Evolutionary conservation across 176 grass and related monocot genomes (phyloP), one percentile per base, ranked within the genome.

Genomic region (Phyllostachys edulis): DNA sequence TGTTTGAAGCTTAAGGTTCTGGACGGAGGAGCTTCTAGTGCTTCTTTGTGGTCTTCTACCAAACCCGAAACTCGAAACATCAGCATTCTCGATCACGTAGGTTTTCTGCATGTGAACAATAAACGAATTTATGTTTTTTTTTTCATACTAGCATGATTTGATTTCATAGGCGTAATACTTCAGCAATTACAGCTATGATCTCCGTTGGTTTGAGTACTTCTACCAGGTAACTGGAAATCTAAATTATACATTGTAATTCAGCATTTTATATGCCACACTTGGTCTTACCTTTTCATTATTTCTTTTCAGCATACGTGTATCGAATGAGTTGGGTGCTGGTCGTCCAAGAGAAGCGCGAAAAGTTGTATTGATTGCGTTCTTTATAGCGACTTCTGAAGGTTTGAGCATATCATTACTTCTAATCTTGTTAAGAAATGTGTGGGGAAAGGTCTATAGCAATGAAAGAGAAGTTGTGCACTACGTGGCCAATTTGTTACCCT

Each of bases 271-370:
- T 10, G 2, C 16, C 6, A 7, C 17, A 75, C 7, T 24, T 85
- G 45, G 18, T 75, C 34, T 23, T 81, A 83, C 16, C 3, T n/a
- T 29, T 29, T 40, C 27, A n/a, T 77, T 4, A 17, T 37, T 44
- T 57, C 63, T 68, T 60, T 75, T 26, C 81, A 93, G 91, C 69
- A 90, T 93, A 39, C 84, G 91, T 80, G 77, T 93, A 63, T 87
- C 91, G 62, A 93, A 93, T 88, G 91, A 90, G 87, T 55, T 93
- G 67, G 91, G 91, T 45, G 88, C 88, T 70, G 88, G 85, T 15
- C 69, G 60, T 38, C 81, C 91, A 26, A 76, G 75, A 73, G 76
- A 80, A 64, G 81, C 85, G 23, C 82, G 76, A 5, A 55, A 88
- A 46, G 83, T 88, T 37, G 29, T 90, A 23, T 67, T 37, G 27